These are phyloP conservation scores for Globisporangium alternatum DNA, from an alignment of 352 stramenopile species.

Conservation along the genomic window DNA sequence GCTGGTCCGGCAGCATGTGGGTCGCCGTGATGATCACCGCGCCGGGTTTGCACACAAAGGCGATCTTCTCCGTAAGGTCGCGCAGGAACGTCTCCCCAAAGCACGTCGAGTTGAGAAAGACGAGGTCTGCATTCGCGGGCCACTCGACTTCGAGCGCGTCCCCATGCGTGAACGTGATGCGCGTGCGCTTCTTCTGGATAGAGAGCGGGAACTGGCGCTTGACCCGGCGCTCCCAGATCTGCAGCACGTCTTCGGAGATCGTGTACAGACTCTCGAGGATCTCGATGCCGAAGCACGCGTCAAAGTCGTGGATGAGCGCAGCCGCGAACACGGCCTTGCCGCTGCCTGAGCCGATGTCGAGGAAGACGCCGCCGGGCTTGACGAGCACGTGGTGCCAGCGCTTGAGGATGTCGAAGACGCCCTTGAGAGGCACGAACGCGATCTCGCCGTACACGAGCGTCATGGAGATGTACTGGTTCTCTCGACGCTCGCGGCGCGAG, in stretches of 20 bases:
- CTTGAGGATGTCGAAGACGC: constrained; percentile 61
- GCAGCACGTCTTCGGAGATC: constrained; percentile 53
- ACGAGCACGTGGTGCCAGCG: constrained; percentile 54
- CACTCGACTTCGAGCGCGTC: constrained; percentile 77
- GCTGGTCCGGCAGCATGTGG: constrained; percentile 38
- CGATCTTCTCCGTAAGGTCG: constrained; percentile 43
- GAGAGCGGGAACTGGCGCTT: constrained; percentile 45
- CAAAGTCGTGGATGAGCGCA: constrained; percentile 82
- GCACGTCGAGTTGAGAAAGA: constrained; percentile 91
- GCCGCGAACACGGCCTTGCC: constrained; percentile 88
- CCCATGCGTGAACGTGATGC: constrained; percentile 66
- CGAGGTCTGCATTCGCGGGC: constrained; percentile 46
- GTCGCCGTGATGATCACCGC: constrained; percentile 64
- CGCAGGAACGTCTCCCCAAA: constrained; percentile 72
- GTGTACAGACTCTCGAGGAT: constrained; percentile 76
- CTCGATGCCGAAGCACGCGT: constrained; percentile 83
- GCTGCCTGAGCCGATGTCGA: constrained; percentile 87
- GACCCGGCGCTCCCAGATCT: constrained; percentile 52
- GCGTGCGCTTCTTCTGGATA: constrained; percentile 65
- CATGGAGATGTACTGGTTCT: constrained; percentile 60
- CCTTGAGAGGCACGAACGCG: constrained; percentile 73
- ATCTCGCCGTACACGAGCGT: constrained; percentile 90
- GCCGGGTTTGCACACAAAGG: constrained; percentile 45
- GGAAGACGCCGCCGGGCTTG: constrained; percentile 72
- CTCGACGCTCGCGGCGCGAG: constrained; percentile 38